Evolutionary conservation across 192 early-diverging fungal genomes (phyloP), one percentile per base, ranked within the genome.

Genomic region (Coemansia sp.): DNA sequence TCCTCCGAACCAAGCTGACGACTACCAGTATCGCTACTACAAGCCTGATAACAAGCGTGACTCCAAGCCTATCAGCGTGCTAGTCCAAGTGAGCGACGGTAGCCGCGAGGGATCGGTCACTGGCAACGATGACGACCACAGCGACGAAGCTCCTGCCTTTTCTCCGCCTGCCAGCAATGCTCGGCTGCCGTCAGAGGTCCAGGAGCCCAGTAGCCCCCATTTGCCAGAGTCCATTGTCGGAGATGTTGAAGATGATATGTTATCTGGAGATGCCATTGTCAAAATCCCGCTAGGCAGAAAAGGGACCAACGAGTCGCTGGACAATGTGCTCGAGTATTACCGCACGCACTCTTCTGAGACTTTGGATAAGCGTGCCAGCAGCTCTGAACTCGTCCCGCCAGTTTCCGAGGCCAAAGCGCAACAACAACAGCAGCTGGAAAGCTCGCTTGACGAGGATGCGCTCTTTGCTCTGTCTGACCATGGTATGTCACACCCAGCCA

Each of bases 251-350:
- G 25, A 29, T 12, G 51, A 55, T 11, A 10, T 55, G 51, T 2
- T 55, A 23, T 10, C 51, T 55, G 51, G 51, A 11, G 51, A 55
- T 55, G 51, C 10, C 9, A 55, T 55, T 27, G 51, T 55, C 10
- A 55, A 63, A 25, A 12, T 29, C 23, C 51, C 51, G 14, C 25
- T 55, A 23, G 67, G 67, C 7, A 67, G 79, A 61, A 82, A 76
- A 45, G 79, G 64, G 4, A 82, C 79, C 3, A 74, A 50, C 32
- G 79, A 82, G 68, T 82, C 79, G 2, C 62, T 82, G 37, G 79
- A 82, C 53, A 82, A 82, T 31, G 79, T 82, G 19, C 48, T 82
- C 25, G 79, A 82, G 71, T 82, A 82, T 45, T 82, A 82, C 38
- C 79, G 75, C 41, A 73, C 70, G 2, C 42, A 64, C 37, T 51